These are phyloP conservation scores for Myriosclerotinia curreyana DNA, from an alignment of 2,329 filamentous ascomycete genomes.

Conservation along the genomic window DNA sequence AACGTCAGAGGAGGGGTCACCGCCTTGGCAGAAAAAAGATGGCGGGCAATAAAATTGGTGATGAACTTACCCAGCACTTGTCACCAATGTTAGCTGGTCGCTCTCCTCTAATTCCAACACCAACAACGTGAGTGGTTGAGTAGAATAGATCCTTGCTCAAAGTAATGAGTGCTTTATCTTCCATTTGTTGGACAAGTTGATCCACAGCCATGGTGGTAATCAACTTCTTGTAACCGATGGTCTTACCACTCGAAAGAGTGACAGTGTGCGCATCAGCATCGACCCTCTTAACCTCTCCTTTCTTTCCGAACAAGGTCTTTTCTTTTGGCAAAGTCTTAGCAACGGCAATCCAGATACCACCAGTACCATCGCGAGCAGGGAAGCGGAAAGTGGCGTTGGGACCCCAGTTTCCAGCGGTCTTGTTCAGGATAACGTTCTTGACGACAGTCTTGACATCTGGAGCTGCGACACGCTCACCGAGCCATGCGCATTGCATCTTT, in stretches of 20 bases:
- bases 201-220: conserved; percentile 97
- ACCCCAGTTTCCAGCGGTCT: conserved; percentile 95
- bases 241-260: conserved; percentile 78
- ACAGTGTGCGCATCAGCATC: conserved; percentile 83
- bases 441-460: conserved; percentile 93
- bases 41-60: not conserved
- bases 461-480: conserved; percentile 96
- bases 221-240: conserved; percentile 86
- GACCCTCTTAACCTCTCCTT: conserved; percentile 80
- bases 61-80: conserved; percentile 83
- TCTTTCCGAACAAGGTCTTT: conserved; percentile 86
- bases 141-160: conserved; percentile 93
- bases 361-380: conserved; percentile 90
- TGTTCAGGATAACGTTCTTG: conserved; percentile 92
- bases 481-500: conserved; percentile 99
- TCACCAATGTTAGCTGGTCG: conserved; percentile 96
- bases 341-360: conserved; percentile 98
- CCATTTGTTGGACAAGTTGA: conserved; percentile 80
- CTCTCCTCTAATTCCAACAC: conserved; percentile 86
- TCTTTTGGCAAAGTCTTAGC: conserved; percentile 88
- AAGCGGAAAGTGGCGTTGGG: conserved; percentile 98
- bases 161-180: conserved; percentile 75
- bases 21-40: conserved; percentile 13
- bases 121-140: conserved; percentile 95
- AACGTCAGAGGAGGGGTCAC: conserved; percentile 4